Base-by-base conservation (phyloP, 192 early-diverging fungal genomes). In the Bifiguratus adelaidae region DNA sequence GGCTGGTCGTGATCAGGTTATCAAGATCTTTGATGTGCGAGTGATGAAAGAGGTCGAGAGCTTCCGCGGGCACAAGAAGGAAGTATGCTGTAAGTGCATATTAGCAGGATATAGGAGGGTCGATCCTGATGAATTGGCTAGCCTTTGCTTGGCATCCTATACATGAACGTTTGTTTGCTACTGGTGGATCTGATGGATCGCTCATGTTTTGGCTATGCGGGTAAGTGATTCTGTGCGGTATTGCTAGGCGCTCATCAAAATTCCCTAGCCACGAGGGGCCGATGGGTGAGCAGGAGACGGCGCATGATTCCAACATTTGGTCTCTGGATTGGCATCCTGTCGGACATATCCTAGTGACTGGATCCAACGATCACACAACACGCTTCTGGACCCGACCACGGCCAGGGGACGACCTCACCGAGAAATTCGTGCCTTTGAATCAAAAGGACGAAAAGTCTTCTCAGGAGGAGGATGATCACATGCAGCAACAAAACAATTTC, bases 261-360 rank as follows among this genome's bases (percentile, higher is more conserved):
- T 46, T 22, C 3, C 33, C 30, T 45, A 45, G 56, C 2, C 46
- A 65, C 76, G 57, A 52, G 61, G 12, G 51, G 41, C 42, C 60
- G 42, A 26, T 60, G 38, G 55, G 67, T 23, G 40, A 52, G 25
- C 42, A 69, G 48, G 86, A 89, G 33, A 77, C 70, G 11, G 92
- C 91, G 0, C 91, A 97, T 52, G 86, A 84, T 16, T 85, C 82
- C 18, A 82, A 88, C 34, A 80, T 97, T 23, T 99, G 95, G 88
- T 83, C 92, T 7, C 54, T 99, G 12, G 94, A 93, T 50, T 99
- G 91, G 89, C 93, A 99, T 63, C 96, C 96, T 7, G 63, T 89
- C 41, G 96, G 96, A 5, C 96, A 99, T 57, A 77, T 97, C 5
- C 67, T 99, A 18, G 90, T 88, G 0, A 85, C 90, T 0, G 92